Conservation (phyloP, 2,329 filamentous ascomycete genomes). For the Calonectria montana region DNA sequence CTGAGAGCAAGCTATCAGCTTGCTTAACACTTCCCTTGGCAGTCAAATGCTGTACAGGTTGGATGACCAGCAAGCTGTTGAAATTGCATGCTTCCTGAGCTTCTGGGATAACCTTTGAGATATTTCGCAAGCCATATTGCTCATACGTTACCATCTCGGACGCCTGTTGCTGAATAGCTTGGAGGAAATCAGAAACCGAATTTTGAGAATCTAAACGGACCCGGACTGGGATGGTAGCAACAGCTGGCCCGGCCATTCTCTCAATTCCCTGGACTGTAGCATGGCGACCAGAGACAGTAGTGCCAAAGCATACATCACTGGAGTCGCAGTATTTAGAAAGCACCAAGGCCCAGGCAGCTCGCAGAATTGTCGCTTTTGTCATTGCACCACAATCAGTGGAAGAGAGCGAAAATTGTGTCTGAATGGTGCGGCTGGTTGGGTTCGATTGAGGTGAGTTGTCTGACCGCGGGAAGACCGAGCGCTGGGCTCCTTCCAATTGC, state of each 20-base stretch:
- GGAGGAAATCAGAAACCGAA: conserved; percentile 18
- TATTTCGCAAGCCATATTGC: conserved; percentile 36
- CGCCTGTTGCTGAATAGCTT: conserved; percentile 25
- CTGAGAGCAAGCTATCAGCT: neutral
- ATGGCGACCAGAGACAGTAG: conserved; percentile 54
- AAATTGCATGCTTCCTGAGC: conserved; percentile 37
- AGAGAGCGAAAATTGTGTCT: conserved; percentile 56
- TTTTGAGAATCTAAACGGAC: conserved; percentile 46
- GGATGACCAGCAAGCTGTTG: conserved; percentile 45
- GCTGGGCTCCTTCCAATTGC: neutral
- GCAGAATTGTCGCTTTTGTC: conserved; percentile 28
- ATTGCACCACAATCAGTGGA: neutral
- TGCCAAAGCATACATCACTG: conserved; percentile 55
- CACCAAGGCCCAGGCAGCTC: conserved; percentile 62
- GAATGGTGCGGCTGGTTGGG: conserved; percentile 54
- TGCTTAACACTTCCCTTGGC: neutral
- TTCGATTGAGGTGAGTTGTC: neutral
- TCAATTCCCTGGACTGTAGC: conserved; percentile 34
- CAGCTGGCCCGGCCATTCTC: conserved; percentile 42
- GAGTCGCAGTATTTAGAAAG: conserved; percentile 59
- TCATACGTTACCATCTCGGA: conserved; percentile 32
- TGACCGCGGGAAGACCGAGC: neutral
- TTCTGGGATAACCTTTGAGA: conserved; percentile 28
- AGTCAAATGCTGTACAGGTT: conserved; percentile 18
- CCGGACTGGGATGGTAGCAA: conserved; percentile 56